Base-by-base conservation (phyloP, 345 rosid genomes). In the Aquilaria yunnanensis region DNA sequence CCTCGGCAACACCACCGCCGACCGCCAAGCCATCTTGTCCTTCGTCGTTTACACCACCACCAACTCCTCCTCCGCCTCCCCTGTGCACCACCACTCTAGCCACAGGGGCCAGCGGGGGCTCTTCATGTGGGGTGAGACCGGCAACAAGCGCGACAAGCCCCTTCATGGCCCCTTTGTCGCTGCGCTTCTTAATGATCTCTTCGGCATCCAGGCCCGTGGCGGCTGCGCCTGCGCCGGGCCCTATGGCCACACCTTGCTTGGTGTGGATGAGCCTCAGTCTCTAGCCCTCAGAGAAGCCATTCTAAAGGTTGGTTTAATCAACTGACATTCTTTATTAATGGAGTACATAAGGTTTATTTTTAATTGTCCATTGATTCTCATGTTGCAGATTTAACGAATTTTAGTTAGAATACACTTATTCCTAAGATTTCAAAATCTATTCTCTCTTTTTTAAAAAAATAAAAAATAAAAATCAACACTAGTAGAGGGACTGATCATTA, bases 151-250 rank as follows among this genome's bases (percentile, higher is more conserved):
- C 45, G 82, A 61, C 51, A 83, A 81, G 54, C 83, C 85, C 51
- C 83, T 83, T 9, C 77, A 72, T 47, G 88, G 88, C 5, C 63
- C 80, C 48, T 83, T 76, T 16, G 74, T 78, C 2, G 85, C 83
- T 4, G 66, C 58, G 29, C 72, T 83, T 47, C 78, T 83, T 53
- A 83, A 81, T 51, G 85, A 83, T 65, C 66, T 83, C 50, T 83
- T 83, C 37, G 86, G 86, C 14, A 79, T 84, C 43, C 89, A 84
- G 29, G 78, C 86, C 4, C 65, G 89, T 53, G 86, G 77, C 0
- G 86, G 86, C 1, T 78, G 85, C 29, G 88, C 80, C n/a, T 83
- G 86, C 63, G 89, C 89, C 29, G 77, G 76, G 37, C 89, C 89
- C 14, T 83, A 83, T 14, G 89, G 84, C 7, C 89, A 83, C 33